Evolutionary conservation across 2,329 filamentous ascomycete species (phyloP).

Genomic region (Emydomyces testavorans): DNA sequence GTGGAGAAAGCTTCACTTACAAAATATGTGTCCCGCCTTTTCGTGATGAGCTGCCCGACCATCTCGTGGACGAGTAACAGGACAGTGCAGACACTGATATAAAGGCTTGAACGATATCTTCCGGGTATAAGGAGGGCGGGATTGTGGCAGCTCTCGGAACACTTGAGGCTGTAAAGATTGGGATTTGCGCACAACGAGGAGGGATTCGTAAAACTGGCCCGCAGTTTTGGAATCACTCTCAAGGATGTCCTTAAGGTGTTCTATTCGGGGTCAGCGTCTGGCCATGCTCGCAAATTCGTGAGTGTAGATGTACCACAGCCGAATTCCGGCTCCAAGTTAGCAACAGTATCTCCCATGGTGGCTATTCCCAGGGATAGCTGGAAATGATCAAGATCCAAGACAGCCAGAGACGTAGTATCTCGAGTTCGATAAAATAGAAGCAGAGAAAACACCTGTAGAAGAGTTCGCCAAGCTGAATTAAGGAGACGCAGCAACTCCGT

Average conservation of each 20-base stretch:
- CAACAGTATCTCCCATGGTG: conserved; percentile 1
- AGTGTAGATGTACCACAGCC: conserved; percentile 30
- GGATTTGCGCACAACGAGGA: conserved; percentile 25
- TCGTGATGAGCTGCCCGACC: conserved; percentile 29
- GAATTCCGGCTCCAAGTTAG: conserved; percentile 25
- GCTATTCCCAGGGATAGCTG: too few species aligned
- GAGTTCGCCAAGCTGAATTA: too few species aligned
- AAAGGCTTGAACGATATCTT: conserved; percentile 28
- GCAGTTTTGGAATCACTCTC: conserved; percentile 25
- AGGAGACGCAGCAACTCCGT: too few species aligned
- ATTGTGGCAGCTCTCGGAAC: conserved; percentile 18
- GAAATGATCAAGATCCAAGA: too few species aligned
- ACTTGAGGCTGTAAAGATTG: conserved; percentile 23
- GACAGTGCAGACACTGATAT: conserved; percentile 32
- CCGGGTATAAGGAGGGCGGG: conserved; percentile 19
- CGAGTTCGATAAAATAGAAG: too few species aligned
- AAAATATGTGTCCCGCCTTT: conserved; percentile 33
- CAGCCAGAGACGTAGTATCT: too few species aligned
- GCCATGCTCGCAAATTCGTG: not conserved
- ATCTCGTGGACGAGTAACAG: conserved; percentile 23
- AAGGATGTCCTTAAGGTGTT: conserved; percentile 30
- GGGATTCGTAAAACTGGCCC: conserved; percentile 28
- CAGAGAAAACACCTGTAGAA: too few species aligned
- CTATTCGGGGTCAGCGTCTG: conserved; percentile 18
- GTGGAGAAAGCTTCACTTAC: conserved; percentile 21